Percentiles rank a stretch among this genome's conserved stretches.
These are phyloP conservation scores for Ascochyta rabiei DNA, from an alignment of 2,329 filamentous ascomycete genomes.

Conservation along the genomic window DNA sequence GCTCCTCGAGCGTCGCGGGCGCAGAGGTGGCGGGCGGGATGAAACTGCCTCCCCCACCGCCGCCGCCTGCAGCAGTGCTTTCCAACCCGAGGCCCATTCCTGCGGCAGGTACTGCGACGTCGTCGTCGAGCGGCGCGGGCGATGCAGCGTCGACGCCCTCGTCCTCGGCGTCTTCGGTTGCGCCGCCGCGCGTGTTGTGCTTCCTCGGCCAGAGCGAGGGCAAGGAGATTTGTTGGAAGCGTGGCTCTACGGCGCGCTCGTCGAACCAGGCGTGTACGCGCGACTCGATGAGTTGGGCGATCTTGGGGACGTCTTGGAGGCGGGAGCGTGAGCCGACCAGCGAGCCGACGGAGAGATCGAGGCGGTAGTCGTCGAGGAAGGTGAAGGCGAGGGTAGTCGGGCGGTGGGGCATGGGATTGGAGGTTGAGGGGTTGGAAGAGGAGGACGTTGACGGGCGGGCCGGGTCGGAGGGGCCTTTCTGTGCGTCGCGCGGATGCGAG, in stretches of 20 bases:
- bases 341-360: conserved; percentile 82
- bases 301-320: conserved; percentile 85
- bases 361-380: conserved; percentile 85
- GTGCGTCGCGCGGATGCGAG: conserved; percentile 27
- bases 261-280: conserved; percentile 87
- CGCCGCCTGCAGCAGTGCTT: too few relatives aligned
- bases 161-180: conserved; percentile 51
- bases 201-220: conserved; percentile 84
- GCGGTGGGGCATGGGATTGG: conserved; percentile 36
- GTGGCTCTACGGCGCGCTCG: conserved; percentile 81
- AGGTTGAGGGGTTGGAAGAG: conserved; percentile 6
- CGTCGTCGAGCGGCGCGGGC: conserved; percentile 1
- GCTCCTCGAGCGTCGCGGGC: conserved; percentile 7
- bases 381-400: conserved; percentile 94
- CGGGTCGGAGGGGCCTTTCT: conserved; percentile 52
- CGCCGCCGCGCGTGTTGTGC: conserved; percentile 78
- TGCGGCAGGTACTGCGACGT: conserved; percentile 12
- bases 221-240: conserved; percentile 84
- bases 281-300: conserved; percentile 81
- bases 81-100: neutral
- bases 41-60: too few relatives aligned
- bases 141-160: conserved; percentile 16
- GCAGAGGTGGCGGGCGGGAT: neutral
- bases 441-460: conserved; percentile 34
- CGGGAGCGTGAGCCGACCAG: conserved; percentile 79